A percentile compares a stretch with the other conserved stretches of the same genome.
Conservation (phyloP, 768 basidiomycete genomes). For the Phanerodontia chrysosporium region DNA sequence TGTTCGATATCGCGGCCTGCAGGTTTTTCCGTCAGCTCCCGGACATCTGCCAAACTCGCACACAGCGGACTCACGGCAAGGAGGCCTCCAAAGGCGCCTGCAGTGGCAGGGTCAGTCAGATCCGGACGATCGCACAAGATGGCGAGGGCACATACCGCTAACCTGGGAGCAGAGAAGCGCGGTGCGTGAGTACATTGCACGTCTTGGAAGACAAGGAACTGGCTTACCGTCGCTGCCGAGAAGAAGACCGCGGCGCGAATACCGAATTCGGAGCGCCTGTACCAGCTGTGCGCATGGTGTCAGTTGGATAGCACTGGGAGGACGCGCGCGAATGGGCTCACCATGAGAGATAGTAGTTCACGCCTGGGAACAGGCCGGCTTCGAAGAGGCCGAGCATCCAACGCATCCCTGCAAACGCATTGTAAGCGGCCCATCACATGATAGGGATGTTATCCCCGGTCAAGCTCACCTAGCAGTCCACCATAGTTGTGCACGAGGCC, state of each 20-base stretch:
- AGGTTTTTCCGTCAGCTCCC: neutral
- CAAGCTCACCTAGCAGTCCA: conserved; percentile 56
- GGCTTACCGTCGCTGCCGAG: conserved; percentile 56
- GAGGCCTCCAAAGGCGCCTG: conserved; percentile 79
- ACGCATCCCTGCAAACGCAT: conserved; percentile 46
- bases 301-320: neutral
- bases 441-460: neutral
- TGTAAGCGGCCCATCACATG: neutral
- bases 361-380: conserved; percentile 50
- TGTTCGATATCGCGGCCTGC: conserved; percentile 60
- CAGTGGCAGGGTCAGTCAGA: neutral
- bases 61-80: conserved; percentile 46
- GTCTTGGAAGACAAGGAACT: neutral
- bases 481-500: conserved; percentile 64
- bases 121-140: neutral
- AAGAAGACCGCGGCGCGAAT: conserved; percentile 45
- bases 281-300: conserved; percentile 39
- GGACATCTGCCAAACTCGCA: neutral
- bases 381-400: conserved; percentile 75
- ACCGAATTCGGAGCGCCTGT: conserved; percentile 75
- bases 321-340: conserved; percentile 26
- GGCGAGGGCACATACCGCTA: conserved; percentile 8
- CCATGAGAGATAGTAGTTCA: conserved; percentile 74
- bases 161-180: conserved; percentile 2
- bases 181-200: neutral